Evolutionary conservation across 139 green algal species (phyloP).

Genomic region (Chlorella sp.): DNA sequence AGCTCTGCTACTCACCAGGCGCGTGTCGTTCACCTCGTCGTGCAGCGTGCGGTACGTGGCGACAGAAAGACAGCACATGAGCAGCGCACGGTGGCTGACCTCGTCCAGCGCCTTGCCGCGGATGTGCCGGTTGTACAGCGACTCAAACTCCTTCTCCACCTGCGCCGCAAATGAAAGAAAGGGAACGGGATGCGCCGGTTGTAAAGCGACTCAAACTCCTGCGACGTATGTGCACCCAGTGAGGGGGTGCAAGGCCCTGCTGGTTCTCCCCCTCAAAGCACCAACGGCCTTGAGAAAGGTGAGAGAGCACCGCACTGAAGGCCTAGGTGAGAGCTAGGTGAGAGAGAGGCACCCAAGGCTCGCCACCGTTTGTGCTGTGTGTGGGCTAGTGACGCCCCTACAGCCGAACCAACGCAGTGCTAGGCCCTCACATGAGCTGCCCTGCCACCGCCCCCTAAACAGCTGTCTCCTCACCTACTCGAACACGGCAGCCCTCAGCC

Average conservation of each 20-base stretch:
- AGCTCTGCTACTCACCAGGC: conserved; percentile 17
- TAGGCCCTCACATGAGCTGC: too few relatives aligned
- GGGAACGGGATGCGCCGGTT: not conserved
- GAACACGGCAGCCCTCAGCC: conserved; percentile 11
- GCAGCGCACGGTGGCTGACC: conserved; percentile 11
- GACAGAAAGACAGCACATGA: conserved; percentile 30
- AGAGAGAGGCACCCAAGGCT: not conserved
- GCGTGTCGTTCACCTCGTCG: conserved; percentile 28
- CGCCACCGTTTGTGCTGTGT: not conserved
- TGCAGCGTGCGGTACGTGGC: conserved; percentile 30
- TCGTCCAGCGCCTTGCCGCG: not conserved
- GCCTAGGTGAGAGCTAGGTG: not conserved
- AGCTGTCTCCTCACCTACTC: conserved; percentile 10
- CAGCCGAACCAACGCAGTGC: too few relatives aligned
- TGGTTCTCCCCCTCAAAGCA: not conserved
- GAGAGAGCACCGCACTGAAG: not conserved
- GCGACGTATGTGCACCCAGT: conserved; percentile 13
- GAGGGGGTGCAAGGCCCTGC: not conserved
- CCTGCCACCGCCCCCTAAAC: too few relatives aligned
- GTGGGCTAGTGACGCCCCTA: not conserved
- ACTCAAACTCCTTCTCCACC: conserved; percentile 27
- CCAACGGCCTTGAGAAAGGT: not conserved
- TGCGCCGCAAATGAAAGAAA: too few relatives aligned
- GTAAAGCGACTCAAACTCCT: conserved; percentile 24
- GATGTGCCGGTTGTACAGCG: conserved; percentile 14